Evolutionary conservation across 2,329 filamentous ascomycete species (phyloP).

Genomic region (Zasmidium angulare): DNA sequence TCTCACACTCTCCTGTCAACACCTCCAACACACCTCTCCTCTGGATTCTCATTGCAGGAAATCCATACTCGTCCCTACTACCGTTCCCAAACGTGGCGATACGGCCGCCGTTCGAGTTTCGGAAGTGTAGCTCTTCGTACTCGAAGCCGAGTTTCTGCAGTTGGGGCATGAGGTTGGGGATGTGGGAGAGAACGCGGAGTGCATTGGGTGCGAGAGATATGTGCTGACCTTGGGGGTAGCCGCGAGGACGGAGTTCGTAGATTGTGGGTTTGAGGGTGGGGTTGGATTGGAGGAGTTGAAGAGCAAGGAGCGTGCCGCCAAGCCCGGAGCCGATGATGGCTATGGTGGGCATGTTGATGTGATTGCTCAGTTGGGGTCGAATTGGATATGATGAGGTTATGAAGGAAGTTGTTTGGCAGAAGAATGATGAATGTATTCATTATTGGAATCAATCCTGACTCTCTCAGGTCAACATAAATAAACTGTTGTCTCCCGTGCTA

Average conservation of each 20-base stretch:
- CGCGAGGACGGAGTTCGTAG: background rate
- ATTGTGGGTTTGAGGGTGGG: background rate
- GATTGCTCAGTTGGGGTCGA: too few species aligned
- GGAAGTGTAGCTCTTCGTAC: background rate
- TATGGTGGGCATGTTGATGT: background rate
- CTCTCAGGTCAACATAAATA: too few species aligned
- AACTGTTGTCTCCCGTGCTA: too few species aligned
- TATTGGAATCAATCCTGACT: too few species aligned
- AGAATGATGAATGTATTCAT: too few species aligned
- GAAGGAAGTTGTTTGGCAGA: too few species aligned
- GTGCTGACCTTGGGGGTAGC: background rate
- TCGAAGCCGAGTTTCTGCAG: background rate
- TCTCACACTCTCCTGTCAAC: background rate
- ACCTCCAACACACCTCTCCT: background rate
- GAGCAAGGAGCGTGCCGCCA: background rate
- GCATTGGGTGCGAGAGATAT: background rate
- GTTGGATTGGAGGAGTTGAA: background rate
- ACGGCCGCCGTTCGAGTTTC: background rate
- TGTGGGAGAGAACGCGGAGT: background rate
- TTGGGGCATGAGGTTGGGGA: background rate
- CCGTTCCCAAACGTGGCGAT: background rate
- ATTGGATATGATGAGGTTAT: too few species aligned
- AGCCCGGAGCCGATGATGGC: background rate
- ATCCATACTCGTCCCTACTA: background rate
- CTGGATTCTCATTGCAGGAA: background rate